Evolutionary conservation across 768 basidiomycete species (phyloP), one percentile per base, ranked within the genome.

Genomic region (Collybia nuda): DNA sequence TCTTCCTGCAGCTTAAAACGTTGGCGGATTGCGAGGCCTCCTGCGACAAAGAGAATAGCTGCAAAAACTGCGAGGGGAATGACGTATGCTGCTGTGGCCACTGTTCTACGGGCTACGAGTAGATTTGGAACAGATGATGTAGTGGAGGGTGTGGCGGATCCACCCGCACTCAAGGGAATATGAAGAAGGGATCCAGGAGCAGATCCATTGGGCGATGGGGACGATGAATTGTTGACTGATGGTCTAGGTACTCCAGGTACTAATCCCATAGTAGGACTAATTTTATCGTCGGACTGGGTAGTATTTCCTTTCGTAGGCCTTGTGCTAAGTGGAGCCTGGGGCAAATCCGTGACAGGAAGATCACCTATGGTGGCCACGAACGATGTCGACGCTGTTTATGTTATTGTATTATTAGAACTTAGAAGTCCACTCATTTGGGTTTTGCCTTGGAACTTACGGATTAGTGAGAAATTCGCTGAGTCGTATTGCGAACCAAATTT

Each of bases 61-160:
- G 63, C 61, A 22, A 71, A 57, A 39, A 66, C 56, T 14, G 70
- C 67, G 7, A 72, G 58, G 2, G 71, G 72, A 18, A 72, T 60
- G 6, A 66, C 68, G 47, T 65, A 63, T 14, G 68, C 67, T 6
- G 62, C 66, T 3, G 61, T 53, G 5, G 69, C 62, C 15, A 62
- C 65, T 2, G 62, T 44, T 3, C 50, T 50, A 12, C 59, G 65
- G 3, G 65, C 63, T 14, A 62, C 56, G 7, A 67, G 46, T 28
- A 57, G 40, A 21, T 52, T 56, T 40, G 63, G 53, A 12, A 46
- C n/a, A 26, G 39, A 17, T 39, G 46, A 24, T 8, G 37, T 11
- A 26, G 36, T 21, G n/a, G 36, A 32, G 7, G 32, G 32, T 14
- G 32, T 32, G 7, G 9, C 32, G 32, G 14, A 32, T 32, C 32